Base-by-base conservation (phyloP, 345 rosid species). In the Murraya paniculata region DNA sequence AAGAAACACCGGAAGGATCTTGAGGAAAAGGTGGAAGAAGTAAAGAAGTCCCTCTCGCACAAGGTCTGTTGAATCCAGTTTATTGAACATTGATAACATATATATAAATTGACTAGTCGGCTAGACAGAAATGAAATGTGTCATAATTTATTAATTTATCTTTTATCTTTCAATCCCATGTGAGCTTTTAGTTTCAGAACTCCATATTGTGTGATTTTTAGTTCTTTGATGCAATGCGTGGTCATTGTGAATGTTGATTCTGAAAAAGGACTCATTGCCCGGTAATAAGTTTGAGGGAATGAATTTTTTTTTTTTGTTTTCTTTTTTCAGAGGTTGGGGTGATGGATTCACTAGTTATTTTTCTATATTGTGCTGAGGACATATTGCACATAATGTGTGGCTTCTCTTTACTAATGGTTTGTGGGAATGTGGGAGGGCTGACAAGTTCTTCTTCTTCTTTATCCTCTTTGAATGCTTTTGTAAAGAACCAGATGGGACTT, bases 11-110 rank as follows among this genome's bases (percentile, higher is more conserved):
- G 80, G 27, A 94, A 93, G 88, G 99, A 94, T 65, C 87, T 91
- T 7, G 94, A 93, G 76, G 97, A 92, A 76, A 82, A 75, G 80
- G 87, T 89, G 79, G 99, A 94, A 83, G 98, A 96, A 68, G 88
- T 91, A 78, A 96, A 91, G 81, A 96, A 91, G 88, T 82, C 93
- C 69, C 86, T 94, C 59, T 82, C 95, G 73, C 76, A 89, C 91
- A 96, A 96, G 99, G 98, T 95, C 89, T 78, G 98, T 88, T 81
- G 85, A 85, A 86, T 86, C 83, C 82, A 80, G 84, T 89, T 85
- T 73, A 53, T 71, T 71, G 74, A 21, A 71, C 74, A 71, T 21
- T 21, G 2, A 24, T 28, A 53, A n/a, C 39, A 9, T 30, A 71
- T 9, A 41, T 24, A 65, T 65, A 65, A 50, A 22, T 33, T 76